Conservation (phyloP, 2,329 filamentous ascomycete genomes). For the Trichoderma oligosporum region DNA sequence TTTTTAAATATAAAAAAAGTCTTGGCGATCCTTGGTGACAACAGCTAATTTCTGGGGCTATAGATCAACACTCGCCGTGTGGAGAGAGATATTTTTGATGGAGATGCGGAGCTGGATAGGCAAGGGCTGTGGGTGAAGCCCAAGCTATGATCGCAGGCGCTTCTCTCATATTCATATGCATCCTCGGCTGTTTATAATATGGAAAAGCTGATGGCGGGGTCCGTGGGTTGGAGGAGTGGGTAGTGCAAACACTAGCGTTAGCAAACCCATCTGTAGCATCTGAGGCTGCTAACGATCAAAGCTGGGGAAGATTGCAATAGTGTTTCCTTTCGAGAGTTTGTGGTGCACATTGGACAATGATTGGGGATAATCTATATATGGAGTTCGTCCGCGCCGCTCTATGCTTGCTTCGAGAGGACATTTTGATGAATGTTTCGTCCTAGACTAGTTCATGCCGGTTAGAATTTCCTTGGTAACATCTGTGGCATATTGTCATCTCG, state of each 20-base stretch:
- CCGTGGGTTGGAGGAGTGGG: slow-evolving; percentile 4
- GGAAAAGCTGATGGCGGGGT: slow-evolving; percentile 9
- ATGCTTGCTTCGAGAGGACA: too few species aligned
- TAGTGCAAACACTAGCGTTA: slow-evolving; percentile 8
- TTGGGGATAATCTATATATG: too few species aligned
- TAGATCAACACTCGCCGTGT: slow-evolving; percentile 78
- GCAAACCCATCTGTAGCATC: slow-evolving; percentile 2
- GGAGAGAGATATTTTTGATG: slow-evolving; percentile 84
- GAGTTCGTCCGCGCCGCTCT: too few species aligned
- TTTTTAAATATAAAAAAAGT: too few species aligned
- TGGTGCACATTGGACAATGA: background rate
- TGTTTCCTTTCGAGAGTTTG: background rate
- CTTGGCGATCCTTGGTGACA: slow-evolving; percentile 17
- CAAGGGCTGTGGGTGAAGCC: slow-evolving; percentile 49
- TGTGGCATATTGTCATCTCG: too few species aligned
- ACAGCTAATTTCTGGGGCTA: slow-evolving; percentile 14
- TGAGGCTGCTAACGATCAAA: slow-evolving; percentile 12
- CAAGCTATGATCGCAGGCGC: slow-evolving; percentile 47
- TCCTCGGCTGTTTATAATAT: slow-evolving; percentile 21
- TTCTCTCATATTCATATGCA: slow-evolving; percentile 19
- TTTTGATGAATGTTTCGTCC: too few species aligned
- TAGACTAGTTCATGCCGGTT: too few species aligned
- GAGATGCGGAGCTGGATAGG: slow-evolving; percentile 61
- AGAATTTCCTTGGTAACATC: too few species aligned
- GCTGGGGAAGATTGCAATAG: slow-evolving; percentile 13